These are phyloP conservation scores for Rhamnella rubrinervis DNA, from an alignment of 331 rosid genomes.

Conservation along the genomic window DNA sequence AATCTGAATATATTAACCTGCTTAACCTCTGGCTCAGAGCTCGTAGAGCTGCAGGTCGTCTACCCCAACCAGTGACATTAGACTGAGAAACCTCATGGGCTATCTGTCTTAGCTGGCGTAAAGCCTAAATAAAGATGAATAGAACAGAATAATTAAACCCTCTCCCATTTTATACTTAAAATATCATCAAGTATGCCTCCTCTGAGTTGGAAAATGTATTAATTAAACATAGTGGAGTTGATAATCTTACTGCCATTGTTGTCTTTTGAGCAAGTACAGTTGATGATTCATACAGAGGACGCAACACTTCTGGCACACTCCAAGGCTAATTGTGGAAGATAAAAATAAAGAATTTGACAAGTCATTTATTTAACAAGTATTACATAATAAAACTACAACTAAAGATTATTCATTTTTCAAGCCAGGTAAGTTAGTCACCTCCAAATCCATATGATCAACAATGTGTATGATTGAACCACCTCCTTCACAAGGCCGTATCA, in stretches of 20 bases:
- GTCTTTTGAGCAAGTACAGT: slow-evolving; percentile 94
- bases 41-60: slow-evolving; percentile 93
- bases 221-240: neutral
- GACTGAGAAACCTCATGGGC: slow-evolving; percentile 96
- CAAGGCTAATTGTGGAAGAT: slow-evolving; percentile 57
- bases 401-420: neutral
- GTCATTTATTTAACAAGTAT: neutral
- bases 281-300: slow-evolving; percentile 93
- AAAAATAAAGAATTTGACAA: slow-evolving; percentile 15
- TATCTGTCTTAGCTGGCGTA: slow-evolving; percentile 93
- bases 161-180: neutral
- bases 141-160: neutral
- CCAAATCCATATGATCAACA: slow-evolving; percentile 96
- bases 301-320: slow-evolving; percentile 97
- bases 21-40: slow-evolving; percentile 93
- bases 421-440: slow-evolving; percentile 42
- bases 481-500: slow-evolving; percentile 97
- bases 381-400: neutral
- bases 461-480: slow-evolving; percentile 98
- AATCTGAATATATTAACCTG: slow-evolving; percentile 49
- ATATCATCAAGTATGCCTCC: slow-evolving; percentile 6
- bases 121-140: slow-evolving; percentile 55
- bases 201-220: neutral
- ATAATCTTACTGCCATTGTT: slow-evolving; percentile 84
- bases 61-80: slow-evolving; percentile 89